Evolutionary conservation across 805 yeast species (phyloP).

Genomic region (Pichia nakasei): DNA sequence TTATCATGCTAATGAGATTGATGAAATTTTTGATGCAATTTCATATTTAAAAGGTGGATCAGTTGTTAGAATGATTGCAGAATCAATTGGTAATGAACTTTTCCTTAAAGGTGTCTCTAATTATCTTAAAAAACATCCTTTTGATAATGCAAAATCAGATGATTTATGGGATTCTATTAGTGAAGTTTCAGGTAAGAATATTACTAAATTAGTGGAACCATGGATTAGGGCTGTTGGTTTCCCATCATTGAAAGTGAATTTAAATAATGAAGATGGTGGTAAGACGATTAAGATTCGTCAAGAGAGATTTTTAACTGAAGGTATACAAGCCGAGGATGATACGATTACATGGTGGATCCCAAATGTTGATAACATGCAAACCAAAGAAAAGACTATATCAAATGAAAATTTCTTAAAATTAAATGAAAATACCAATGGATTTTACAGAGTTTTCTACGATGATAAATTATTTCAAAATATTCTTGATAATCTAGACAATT

Average conservation of each 20-base stretch:
- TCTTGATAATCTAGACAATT: constrained; percentile 29
- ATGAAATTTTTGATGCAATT: constrained; percentile 74
- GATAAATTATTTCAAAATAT: constrained; percentile 31
- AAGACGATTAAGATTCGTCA: constrained; percentile 37
- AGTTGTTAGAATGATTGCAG: constrained; percentile 66
- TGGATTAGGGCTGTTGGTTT: constrained; percentile 73
- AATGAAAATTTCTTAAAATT: constrained; percentile 29
- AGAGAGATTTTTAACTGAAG: constrained; percentile 53
- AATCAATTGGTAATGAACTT: constrained; percentile 55
- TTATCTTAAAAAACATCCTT: constrained; percentile 56
- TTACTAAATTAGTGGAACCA: constrained; percentile 48
- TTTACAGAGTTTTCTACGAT: constrained; percentile 48
- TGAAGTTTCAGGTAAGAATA: constrained; percentile 54
- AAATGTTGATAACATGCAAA: constrained; percentile 21
- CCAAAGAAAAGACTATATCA: constrained; percentile 15
- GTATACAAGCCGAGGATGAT: constrained; percentile 49
- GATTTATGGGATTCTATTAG: constrained; percentile 66
- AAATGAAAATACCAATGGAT: constrained; percentile 43
- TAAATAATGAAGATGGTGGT: constrained; percentile 23
- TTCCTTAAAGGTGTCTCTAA: constrained; percentile 67
- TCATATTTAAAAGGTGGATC: constrained; percentile 80
- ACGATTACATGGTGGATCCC: constrained; percentile 54
- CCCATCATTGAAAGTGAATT: constrained; percentile 51
- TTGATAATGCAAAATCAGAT: constrained; percentile 61
- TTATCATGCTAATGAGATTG: constrained; percentile 67